Evolutionary conservation across 495 filamentous ascomycete species (phyloP), one percentile per base, ranked within the genome.

Genomic region (Aspergillus taichungensis): DNA sequence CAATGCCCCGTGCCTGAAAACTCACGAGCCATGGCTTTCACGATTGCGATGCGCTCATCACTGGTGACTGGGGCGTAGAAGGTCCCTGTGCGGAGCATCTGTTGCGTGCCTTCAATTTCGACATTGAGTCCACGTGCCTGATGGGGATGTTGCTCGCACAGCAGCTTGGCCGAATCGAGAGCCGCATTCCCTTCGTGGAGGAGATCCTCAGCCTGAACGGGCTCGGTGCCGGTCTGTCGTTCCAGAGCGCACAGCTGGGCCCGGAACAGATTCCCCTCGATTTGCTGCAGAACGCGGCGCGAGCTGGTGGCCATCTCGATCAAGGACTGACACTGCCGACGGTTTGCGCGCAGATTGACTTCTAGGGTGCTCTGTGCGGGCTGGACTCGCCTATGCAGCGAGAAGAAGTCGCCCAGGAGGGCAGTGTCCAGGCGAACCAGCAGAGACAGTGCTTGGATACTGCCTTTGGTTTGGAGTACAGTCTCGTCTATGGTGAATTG

Each of bases 1-100:
- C 79, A 86, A 57, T 84, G 79, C 0, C 81, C 80, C 5, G 72
- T 82, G 3, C 73, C 69, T 1, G 31, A 47, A 29, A 80, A 79
- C 42, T 72, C 70, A 0, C 39, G 45, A 5, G 65, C 46, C 77
- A 82, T 82, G 5, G 72, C 76, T 1, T 53, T 32, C 12, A 76
- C 68, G 8, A 80, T 61, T 34, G 64, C 66, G 18, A 62, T 55
- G 28, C 68, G 65, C 48, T 77, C 69, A 24, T 64, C 61, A 42
- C 63, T 73, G n/a, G 60, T 71, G 14, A 77, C 65, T 10, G 60
- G 43, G 9, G 53, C 53, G 55, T 74, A 72, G 52, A 74, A 72
- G 8, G 57, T 65, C 28, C 55, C 40, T 12, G 53, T 40, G 13
- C n/a, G 12, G 29, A 74, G 44, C 48, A 73, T 64, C 13, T 55